phyloP scores from a whole-genome alignment of 1,284 basidiomycete species.

The Papiliotrema fonsecae region DNA sequence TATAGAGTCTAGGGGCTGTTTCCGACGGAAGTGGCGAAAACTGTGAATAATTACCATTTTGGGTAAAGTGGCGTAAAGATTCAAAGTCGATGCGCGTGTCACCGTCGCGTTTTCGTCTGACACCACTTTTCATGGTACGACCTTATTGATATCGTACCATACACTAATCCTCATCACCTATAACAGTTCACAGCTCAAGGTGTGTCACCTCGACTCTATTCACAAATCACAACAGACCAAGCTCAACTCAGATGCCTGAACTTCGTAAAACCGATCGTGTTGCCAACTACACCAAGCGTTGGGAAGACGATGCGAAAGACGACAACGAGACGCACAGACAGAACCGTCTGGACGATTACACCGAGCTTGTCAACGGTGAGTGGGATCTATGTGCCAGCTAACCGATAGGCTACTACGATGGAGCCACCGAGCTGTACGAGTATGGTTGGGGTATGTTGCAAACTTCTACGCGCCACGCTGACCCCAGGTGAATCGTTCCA shows the following conservation, averaged over 20 bases:
- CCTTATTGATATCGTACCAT: no score
- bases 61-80: no score
- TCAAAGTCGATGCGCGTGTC: no score
- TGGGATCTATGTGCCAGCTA: constrained; percentile 6
- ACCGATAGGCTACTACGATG: constrained; percentile 82
- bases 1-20: no score
- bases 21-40: no score
- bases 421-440: constrained; percentile 94
- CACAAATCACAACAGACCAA: no score
- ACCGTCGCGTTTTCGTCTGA: no score
- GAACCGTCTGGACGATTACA: constrained; percentile 77
- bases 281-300: constrained; percentile 87
- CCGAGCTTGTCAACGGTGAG: constrained; percentile 88
- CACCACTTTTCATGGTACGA: no score
- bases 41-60: no score
- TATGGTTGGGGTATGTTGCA: constrained; percentile 58
- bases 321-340: constrained; percentile 67
- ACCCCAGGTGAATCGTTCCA: constrained; percentile 74
- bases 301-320: constrained; percentile 77
- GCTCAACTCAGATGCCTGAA: constrained; percentile 50
- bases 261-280: constrained; percentile 78
- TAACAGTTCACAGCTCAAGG: no score
- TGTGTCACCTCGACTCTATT: no score
- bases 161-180: no score
- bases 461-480: constrained; percentile 3